Evolutionary conservation across 768 basidiomycete genomes (phyloP), one percentile per base, ranked within the genome.

Genomic region (Termitomyces bulborhizus): DNA sequence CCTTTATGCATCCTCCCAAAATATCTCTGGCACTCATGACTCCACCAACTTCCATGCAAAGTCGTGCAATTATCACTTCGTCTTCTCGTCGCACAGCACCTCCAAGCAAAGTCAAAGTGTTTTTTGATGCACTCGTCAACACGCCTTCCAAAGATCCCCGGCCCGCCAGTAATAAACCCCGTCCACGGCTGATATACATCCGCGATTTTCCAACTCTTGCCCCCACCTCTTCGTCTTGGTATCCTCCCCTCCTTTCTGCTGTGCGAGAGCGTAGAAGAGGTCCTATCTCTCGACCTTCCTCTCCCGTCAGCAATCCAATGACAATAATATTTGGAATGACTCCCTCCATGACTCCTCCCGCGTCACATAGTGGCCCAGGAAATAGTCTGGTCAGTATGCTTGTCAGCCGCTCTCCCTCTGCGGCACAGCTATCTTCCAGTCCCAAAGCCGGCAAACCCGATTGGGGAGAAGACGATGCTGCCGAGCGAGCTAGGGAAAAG

Each of bases 271-370:
- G 91, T 37, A 81, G 93, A 32, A 78, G 82, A 59, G 85, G 87
- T 2, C 76, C 85, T 3, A 71, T 86, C 7, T 70, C 83, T 0
- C 75, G 82, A 29, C 76, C 83, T 11, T 75, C 81, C 5, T 80
- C 83, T n/a, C 78, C 83, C 1, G 78, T 84, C 12, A 60, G 69
- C 36, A 83, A 83, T 64, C 90, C 93, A 3, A 89, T 86, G 62
- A 82, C 86, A 7, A 91, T 97, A 46, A 76, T 97, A 16, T 89
- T 96, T 62, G 92, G 93, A n/a, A 83, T 91, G 63, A 85, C 88
- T 0, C 92, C 93, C 27, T 73, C 89, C 3, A 71, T 93, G n/a
- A 71, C 82, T 13, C 77, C 80, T n/a, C 72, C 80, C 9, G 60
- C 62, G 46, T 69, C 63, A 37, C 52, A 56, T 29, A 62, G 53